Percentiles rank a stretch among this genome's conserved stretches.
These are phyloP conservation scores for Gloeophyllum trabeum DNA, from an alignment of 768 basidiomycete genomes.

Conservation along the genomic window DNA sequence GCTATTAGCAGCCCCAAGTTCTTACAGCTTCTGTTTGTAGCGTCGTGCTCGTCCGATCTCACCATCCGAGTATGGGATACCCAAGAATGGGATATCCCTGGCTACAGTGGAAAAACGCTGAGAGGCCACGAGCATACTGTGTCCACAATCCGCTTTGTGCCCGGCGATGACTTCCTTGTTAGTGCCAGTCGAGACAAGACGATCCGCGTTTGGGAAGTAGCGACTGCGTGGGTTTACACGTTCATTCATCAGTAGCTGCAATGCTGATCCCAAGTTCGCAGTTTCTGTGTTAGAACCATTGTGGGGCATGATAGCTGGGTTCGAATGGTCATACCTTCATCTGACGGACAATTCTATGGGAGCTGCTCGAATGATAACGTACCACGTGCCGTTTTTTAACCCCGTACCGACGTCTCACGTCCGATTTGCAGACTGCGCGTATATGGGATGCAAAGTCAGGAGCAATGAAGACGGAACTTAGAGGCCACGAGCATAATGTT, in stretches of 20 bases:
- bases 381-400: constrained; percentile 13
- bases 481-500: constrained; percentile 83
- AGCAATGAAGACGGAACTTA: constrained; percentile 70
- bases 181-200: constrained; percentile 84
- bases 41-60: constrained; percentile 76
- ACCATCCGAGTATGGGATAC: constrained; percentile 92
- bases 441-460: constrained; percentile 67
- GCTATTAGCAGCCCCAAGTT: not conserved
- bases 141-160: constrained; percentile 77
- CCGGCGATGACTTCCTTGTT: constrained; percentile 73
- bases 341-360: constrained; percentile 63
- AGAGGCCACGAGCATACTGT: constrained; percentile 89
- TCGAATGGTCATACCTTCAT: constrained; percentile 49
- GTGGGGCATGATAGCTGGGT: constrained; percentile 81
- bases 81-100: constrained; percentile 81
- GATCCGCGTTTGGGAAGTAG: constrained; percentile 78
- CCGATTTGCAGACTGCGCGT: constrained; percentile 50
- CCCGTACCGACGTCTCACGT: constrained; percentile 6
- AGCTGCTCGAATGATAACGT: constrained; percentile 89
- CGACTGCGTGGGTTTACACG: constrained; percentile 54
- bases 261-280: constrained; percentile 30
- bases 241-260: not conserved
- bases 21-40: constrained; percentile 16
- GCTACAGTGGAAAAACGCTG: constrained; percentile 77
- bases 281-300: constrained; percentile 67